phyloP scores from a whole-genome alignment of 2,329 filamentous ascomycete genomes.

The Xylariaceae sp. region DNA sequence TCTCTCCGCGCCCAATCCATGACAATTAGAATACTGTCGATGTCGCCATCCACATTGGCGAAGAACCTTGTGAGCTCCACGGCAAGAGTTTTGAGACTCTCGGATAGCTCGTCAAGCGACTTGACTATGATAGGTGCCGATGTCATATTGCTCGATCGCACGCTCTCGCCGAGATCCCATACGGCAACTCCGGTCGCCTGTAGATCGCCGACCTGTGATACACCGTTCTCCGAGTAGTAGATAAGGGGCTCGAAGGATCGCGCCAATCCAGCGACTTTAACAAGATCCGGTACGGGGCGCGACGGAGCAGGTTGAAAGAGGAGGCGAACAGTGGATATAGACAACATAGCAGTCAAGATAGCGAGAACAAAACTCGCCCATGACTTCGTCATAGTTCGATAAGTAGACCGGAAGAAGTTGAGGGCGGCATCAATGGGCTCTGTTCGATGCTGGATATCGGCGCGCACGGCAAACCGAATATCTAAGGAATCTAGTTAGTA shows the following conservation, averaged over 20 bases:
- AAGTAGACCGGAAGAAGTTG: constrained; percentile 55
- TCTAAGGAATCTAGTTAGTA: constrained; percentile 46
- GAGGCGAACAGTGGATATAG: constrained; percentile 58
- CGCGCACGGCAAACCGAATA: constrained; percentile 80
- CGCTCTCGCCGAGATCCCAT: constrained; percentile 89
- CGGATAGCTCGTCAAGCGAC: constrained; percentile 78
- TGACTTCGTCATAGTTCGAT: constrained; percentile 60
- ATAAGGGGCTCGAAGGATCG: constrained; percentile 92
- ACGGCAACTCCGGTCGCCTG: constrained; percentile 90
- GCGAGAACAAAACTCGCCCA: constrained; percentile 63
- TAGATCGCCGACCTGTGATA: constrained; percentile 77
- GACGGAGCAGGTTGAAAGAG: constrained; percentile 63
- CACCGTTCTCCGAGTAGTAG: constrained; percentile 87
- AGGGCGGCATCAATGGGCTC: constrained; percentile 75
- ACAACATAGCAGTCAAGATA: constrained; percentile 56
- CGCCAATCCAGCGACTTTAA: constrained; percentile 84
- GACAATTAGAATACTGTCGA: constrained; percentile 84
- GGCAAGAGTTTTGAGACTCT: constrained; percentile 77
- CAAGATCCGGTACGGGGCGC: constrained; percentile 71
- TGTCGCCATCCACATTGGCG: constrained; percentile 85
- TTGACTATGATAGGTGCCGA: constrained; percentile 80
- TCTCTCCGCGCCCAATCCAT: constrained; percentile 96
- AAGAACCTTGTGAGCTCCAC: constrained; percentile 89
- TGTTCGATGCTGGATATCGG: constrained; percentile 81
- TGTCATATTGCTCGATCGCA: constrained; percentile 84